phyloP scores from a whole-genome alignment of 345 rosid species.

The Citrus sinensis region DNA sequence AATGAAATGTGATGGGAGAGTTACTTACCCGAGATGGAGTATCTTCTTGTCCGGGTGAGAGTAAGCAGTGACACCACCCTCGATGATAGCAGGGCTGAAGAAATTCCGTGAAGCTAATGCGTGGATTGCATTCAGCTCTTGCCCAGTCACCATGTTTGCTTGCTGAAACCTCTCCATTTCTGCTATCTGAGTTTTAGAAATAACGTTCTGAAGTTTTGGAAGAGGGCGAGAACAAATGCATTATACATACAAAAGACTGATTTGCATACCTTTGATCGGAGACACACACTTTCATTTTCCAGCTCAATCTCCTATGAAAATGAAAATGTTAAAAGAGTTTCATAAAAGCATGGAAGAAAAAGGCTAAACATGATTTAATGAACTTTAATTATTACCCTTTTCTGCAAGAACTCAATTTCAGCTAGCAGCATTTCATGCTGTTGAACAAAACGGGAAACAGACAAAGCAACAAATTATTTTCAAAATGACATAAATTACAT shows the following conservation, averaged over 20 bases:
- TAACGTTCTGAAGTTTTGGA: no score
- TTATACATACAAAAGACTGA: background rate
- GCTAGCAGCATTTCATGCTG: conserved; percentile 96
- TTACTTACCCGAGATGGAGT: conserved; percentile 69
- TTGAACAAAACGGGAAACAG: conserved; percentile 11
- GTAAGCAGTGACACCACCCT: conserved; percentile 37
- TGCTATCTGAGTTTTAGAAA: conserved; percentile 45
- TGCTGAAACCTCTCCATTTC: conserved; percentile 85
- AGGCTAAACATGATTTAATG: background rate
- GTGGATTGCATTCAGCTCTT: conserved; percentile 74
- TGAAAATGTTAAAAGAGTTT: background rate
- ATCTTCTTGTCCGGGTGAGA: conserved; percentile 70
- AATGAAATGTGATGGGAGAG: no score
- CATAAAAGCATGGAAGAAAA: background rate
- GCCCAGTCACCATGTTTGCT: conserved; percentile 65
- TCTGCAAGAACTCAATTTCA: conserved; percentile 88
- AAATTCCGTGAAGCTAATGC: conserved; percentile 85
- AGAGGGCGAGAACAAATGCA: background rate
- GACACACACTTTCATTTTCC: conserved; percentile 79
- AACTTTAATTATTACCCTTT: conserved; percentile 51
- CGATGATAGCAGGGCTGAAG: conserved; percentile 61
- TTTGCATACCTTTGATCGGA: conserved; percentile 65
- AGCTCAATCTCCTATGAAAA: conserved; percentile 70
- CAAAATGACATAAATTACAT: background rate
- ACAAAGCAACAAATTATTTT: background rate